A percentile compares a stretch with the other conserved stretches of the same genome.
Conservation (phyloP, 306 rosid species). For the Gillenia trifoliata region DNA sequence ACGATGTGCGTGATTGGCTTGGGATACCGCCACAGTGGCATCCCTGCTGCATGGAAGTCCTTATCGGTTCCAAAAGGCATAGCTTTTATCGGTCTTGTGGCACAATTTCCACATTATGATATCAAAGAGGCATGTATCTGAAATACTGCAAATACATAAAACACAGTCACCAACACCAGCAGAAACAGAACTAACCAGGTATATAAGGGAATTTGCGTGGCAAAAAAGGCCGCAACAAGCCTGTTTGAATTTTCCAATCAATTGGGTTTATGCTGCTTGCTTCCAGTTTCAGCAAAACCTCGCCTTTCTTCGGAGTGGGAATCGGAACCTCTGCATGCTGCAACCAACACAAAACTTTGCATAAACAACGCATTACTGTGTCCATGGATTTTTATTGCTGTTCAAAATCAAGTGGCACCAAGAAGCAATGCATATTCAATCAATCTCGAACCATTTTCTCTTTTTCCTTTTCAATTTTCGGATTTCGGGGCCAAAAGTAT, state of each 20-base stretch:
- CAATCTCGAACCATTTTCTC: not conserved
- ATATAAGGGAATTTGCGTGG: constrained; percentile 50
- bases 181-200: not conserved
- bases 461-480: not conserved
- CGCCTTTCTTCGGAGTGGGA: constrained; percentile 51
- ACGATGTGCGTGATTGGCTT: too few relatives aligned
- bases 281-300: constrained; percentile 61
- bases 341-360: not conserved
- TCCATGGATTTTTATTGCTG: not conserved
- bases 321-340: constrained; percentile 59
- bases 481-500: not conserved
- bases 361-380: not conserved
- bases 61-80: too few relatives aligned
- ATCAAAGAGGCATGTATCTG: not conserved
- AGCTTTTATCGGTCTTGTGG: not conserved
- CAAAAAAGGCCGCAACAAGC: constrained; percentile 30
- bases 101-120: too few relatives aligned
- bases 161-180: too few relatives aligned
- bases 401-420: not conserved
- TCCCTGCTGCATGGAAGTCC: too few relatives aligned
- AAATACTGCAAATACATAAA: too few relatives aligned
- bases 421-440: not conserved
- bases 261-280: constrained; percentile 65
- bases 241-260: constrained; percentile 80
- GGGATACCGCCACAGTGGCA: too few relatives aligned